phyloP scores from a whole-genome alignment of 2,329 filamentous ascomycete genomes.

The Colletotrichum musae region DNA sequence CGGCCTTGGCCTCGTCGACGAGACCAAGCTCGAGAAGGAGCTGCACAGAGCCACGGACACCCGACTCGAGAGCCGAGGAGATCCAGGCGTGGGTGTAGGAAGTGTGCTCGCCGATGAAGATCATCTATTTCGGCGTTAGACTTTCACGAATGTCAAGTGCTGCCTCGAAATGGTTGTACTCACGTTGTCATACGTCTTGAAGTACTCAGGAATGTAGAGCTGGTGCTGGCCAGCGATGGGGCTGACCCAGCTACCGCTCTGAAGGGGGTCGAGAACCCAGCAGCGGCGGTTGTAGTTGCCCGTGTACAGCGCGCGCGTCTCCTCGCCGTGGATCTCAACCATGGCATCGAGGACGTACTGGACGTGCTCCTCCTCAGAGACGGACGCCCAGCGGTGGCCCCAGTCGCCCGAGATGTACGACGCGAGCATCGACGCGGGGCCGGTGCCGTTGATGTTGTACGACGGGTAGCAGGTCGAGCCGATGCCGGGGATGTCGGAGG shows the following conservation, averaged over 20 bases:
- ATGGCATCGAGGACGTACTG: slow-evolving; percentile 75
- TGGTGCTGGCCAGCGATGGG: slow-evolving; percentile 77
- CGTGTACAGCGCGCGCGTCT: slow-evolving; percentile 74
- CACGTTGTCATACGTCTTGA: slow-evolving; percentile 75
- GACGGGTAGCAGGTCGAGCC: slow-evolving; percentile 76
- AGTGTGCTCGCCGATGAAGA: slow-evolving; percentile 79
- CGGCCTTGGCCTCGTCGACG: slow-evolving; percentile 78
- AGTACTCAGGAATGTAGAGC: slow-evolving; percentile 80
- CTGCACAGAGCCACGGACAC: slow-evolving; percentile 75
- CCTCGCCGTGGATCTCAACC: slow-evolving; percentile 75
- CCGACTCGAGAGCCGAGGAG: slow-evolving; percentile 76
- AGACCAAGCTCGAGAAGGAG: slow-evolving; percentile 75
- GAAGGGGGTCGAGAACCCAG: slow-evolving; percentile 74
- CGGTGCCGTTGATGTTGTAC: slow-evolving; percentile 75
- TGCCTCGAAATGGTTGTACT: slow-evolving; percentile 35
- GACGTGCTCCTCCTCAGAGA: slow-evolving; percentile 72
- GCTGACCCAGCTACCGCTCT: slow-evolving; percentile 73
- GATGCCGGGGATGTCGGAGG: slow-evolving; percentile 72
- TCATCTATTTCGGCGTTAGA: slow-evolving; percentile 58
- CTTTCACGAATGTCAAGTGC: background rate
- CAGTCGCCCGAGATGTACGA: slow-evolving; percentile 66
- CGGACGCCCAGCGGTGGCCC: slow-evolving; percentile 49
- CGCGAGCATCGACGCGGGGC: slow-evolving; percentile 73
- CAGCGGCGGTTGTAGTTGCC: slow-evolving; percentile 76
- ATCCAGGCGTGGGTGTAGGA: slow-evolving; percentile 82